phyloP scores from a whole-genome alignment of 1,139 yeast species.

The Saccharomyces hybrid region DNA sequence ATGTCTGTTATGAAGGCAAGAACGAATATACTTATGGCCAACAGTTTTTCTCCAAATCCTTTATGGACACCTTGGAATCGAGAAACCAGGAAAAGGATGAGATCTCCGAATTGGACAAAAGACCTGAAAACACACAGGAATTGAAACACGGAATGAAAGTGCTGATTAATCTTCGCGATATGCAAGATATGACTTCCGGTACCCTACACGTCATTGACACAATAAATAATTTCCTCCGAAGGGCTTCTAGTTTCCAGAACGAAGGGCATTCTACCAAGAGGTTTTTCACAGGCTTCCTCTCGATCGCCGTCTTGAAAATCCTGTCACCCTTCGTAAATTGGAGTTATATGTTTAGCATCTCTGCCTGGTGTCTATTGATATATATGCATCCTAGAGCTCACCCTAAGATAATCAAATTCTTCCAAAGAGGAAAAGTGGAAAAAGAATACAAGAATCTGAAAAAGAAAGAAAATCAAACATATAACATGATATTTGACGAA shows the following conservation, averaged over 20 bases:
- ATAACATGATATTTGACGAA: conserved; percentile 60
- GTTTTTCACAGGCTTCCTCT: conserved; percentile 40
- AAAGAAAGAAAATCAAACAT: conserved; percentile 36
- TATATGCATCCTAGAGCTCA: conserved; percentile 51
- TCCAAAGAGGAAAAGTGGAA: conserved; percentile 19
- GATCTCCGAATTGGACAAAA: neutral
- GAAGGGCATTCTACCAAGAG: conserved; percentile 57
- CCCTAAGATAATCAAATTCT: conserved; percentile 33
- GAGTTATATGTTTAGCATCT: conserved; percentile 44
- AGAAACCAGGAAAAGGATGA: neutral
- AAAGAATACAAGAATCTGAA: conserved; percentile 15
- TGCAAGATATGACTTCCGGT: conserved; percentile 50
- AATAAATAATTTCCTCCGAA: conserved; percentile 50
- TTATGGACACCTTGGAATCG: neutral
- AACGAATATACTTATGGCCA: conserved; percentile 13
- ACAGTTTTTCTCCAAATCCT: conserved; percentile 3
- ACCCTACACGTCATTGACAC: conserved; percentile 45
- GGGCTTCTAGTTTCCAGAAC: conserved; percentile 65
- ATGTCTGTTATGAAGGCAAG: conserved; percentile 41
- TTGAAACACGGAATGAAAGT: conserved; percentile 33
- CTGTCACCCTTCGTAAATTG: conserved; percentile 65
- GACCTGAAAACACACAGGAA: conserved; percentile 17
- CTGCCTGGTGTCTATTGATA: conserved; percentile 48
- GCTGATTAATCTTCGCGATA: conserved; percentile 37
- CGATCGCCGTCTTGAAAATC: conserved; percentile 39